These are phyloP conservation scores for Ganoderma multipileum DNA, from an alignment of 1,284 basidiomycete species.

Conservation along the genomic window DNA sequence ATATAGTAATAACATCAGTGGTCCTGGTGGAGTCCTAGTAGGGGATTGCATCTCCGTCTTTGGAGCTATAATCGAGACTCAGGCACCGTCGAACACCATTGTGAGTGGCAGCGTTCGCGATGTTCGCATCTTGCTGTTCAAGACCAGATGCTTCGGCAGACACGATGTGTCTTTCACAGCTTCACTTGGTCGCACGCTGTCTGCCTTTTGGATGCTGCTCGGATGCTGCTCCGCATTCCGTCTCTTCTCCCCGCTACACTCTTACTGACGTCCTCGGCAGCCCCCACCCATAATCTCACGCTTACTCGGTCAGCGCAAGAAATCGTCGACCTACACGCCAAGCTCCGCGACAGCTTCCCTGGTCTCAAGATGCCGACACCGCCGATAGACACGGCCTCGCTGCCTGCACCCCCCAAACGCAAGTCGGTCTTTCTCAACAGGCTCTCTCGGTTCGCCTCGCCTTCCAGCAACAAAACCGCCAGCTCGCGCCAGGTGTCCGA, in stretches of 20 bases:
- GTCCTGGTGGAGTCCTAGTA: not conserved
- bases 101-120: not conserved
- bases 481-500: constrained; percentile 46
- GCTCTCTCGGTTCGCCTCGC: constrained; percentile 78
- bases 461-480: constrained; percentile 52
- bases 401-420: constrained; percentile 69
- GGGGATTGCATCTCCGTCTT: not conserved
- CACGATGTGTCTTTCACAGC: not conserved
- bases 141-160: not conserved
- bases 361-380: constrained; percentile 62
- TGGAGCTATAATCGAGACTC: constrained; percentile 1
- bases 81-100: not conserved
- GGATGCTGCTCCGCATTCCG: not conserved
- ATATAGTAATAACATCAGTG: not conserved
- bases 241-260: constrained; percentile 12
- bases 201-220: not conserved
- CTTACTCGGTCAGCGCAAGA: constrained; percentile 80
- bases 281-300: constrained; percentile 88
- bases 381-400: constrained; percentile 60
- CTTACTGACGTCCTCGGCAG: constrained; percentile 50
- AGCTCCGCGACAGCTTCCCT: constrained; percentile 67
- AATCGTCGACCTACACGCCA: constrained; percentile 78
- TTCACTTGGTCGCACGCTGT: not conserved
- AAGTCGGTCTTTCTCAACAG: constrained; percentile 84
- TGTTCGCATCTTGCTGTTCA: not conserved